A percentile compares a stretch with the other conserved stretches of the same genome.
Evolutionary conservation across 1,284 basidiomycete genomes (phyloP).

Genomic region (Tilletia horrida): DNA sequence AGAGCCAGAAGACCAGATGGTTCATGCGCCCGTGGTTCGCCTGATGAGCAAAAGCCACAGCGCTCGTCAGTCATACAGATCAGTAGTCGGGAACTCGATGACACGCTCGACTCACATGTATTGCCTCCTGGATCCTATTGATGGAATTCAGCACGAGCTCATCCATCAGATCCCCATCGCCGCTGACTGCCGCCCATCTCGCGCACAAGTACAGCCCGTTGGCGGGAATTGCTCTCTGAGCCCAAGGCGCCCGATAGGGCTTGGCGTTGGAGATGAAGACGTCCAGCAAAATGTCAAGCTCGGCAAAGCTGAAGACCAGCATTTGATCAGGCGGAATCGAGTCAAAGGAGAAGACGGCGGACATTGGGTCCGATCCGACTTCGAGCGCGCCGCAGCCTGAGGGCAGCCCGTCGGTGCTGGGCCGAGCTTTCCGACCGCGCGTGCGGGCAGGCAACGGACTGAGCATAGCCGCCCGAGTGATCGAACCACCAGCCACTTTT

Average conservation of each 20-base stretch:
- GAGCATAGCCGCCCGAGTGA: background rate
- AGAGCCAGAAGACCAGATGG: slow-evolving; percentile 86
- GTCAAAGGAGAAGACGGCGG: slow-evolving; percentile 41
- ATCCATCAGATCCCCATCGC: slow-evolving; percentile 64
- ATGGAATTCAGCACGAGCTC: slow-evolving; percentile 85
- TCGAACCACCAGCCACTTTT: background rate
- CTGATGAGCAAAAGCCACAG: slow-evolving; percentile 22
- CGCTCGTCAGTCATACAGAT: slow-evolving; percentile 23
- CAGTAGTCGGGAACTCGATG: slow-evolving; percentile 24
- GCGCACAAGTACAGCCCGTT: slow-evolving; percentile 62
- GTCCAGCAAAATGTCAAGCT: slow-evolving; percentile 73
- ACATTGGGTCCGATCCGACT: slow-evolving; percentile 40
- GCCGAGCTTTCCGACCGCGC: slow-evolving; percentile 3
- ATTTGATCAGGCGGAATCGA: slow-evolving; percentile 58
- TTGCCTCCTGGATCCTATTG: slow-evolving; percentile 82
- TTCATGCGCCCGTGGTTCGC: slow-evolving; percentile 69
- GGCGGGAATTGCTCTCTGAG: slow-evolving; percentile 54
- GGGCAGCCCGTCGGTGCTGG: slow-evolving; percentile 29
- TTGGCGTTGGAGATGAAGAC: slow-evolving; percentile 69
- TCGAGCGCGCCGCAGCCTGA: slow-evolving; percentile 45
- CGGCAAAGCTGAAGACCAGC: slow-evolving; percentile 81
- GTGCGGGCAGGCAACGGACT: slow-evolving; percentile 1
- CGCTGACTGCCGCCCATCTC: slow-evolving; percentile 61
- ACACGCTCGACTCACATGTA: slow-evolving; percentile 69
- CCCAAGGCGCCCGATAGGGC: slow-evolving; percentile 59